Base-by-base conservation (phyloP, 2,329 filamentous ascomycete species). In the Alternaria burnsii region DNA sequence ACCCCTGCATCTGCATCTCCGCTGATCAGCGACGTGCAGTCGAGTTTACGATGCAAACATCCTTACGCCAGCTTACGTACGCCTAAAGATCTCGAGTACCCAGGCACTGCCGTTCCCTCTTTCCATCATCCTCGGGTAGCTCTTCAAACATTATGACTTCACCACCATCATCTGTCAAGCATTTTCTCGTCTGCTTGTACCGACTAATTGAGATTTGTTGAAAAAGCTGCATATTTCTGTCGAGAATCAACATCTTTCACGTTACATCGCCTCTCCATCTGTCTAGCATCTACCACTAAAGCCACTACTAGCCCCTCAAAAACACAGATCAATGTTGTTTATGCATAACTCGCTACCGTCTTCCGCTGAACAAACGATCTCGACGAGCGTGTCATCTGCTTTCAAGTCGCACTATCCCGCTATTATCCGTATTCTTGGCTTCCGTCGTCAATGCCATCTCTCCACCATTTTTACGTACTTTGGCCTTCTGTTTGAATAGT, bases 1-100 rank as follows among this genome's bases (percentile, higher is more conserved):
- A 52, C 56, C 55, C 54, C 48, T 57, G 58, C 46, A 57, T 48
- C 36, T 63, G 58, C 58, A 58, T 57, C 53, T 56, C 58, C 42
- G 58, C 58, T 60, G 55, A 62, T 59, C 59, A 52, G 56, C 50
- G 41, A 56, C 42, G 28, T 47, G 38, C 42, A 40, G 52, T 48
- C 43, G 24, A 41, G 38, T 55, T 36, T 42, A 16, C n/a, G n/a
- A 26, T 44, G 16, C 20, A 55, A 26, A 18, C 16, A n/a, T n/a
- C 14, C 47, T 30, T 10, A 57, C 20, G n/a, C 40, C 28, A 52
- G 55, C 55, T 26, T 43, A 41, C 46, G 40, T 30, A 52, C 20
- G 38, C 47, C 32, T 24, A 14, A 14, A 38, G 12, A 4, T 6
- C 5, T 28, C 28, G 8, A 12, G n/a, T 28, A 32, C 24, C 30